Evolutionary conservation across 306 rosid species (phyloP), one percentile per base, ranked within the genome.

Genomic region (Corylus heterophylla): DNA sequence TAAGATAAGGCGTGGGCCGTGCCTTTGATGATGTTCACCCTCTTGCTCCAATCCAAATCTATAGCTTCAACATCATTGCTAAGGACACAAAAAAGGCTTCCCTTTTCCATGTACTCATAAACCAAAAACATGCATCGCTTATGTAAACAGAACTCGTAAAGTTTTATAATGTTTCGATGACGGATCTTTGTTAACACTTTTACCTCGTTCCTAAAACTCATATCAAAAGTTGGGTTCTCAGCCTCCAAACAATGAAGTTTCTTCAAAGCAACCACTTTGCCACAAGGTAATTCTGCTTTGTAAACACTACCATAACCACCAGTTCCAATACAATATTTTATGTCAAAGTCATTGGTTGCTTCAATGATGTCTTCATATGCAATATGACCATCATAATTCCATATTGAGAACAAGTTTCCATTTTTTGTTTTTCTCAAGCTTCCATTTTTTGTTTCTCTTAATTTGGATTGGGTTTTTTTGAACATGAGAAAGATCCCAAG

Each of bases 61-160:
- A 63, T 0, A 77, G 56, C 85, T 52, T 77, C 78, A 9, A 22
- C 20, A 20, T 76, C 48, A 4, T 8, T 35, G 9, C 3, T 54
- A 37, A 73, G 56, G 39, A 20, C 42, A 54, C 5, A 64, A 13
- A 64, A 71, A 10, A 82, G 25, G 63, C 81, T 77, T 13, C 81
- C 75, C 42, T n/a, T 29, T 82, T 77, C 85, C 75, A 77, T 54
- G 52, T 77, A 82, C 44, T 81, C 74, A 14, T 71, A 81, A 1
- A 81, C 17, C 7, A 76, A 29, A 76, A 81, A 81, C 85, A 61
- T 81, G 74, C 70, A 71, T 0, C 29, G 44, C 0, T 81, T 70
- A 31, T 76, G 80, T 37, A 76, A 74, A 8, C 80, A 81, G 29
- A 48, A 81, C 0, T 80, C 84, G 18, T 81, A 35, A 11, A 81